phyloP scores from a whole-genome alignment of 2,329 filamentous ascomycete species.

The Diplodia sapinea region DNA sequence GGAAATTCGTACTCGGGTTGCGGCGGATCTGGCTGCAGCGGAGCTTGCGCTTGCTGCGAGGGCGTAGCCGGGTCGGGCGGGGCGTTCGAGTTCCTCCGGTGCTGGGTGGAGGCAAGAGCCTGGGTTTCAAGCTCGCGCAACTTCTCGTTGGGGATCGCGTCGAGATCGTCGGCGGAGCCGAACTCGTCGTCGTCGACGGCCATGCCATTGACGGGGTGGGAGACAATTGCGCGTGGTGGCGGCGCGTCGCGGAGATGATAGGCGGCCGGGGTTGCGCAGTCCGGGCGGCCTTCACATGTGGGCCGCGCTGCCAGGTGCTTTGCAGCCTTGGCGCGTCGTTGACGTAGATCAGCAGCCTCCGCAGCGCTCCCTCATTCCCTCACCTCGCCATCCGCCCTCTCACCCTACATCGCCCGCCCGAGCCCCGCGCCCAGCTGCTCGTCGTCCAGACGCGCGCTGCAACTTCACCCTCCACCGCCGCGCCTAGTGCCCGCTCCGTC shows the following conservation, averaged over 20 bases:
- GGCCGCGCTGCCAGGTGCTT: slow-evolving; percentile 16
- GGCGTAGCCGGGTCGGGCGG: not conserved
- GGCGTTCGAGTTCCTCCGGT: slow-evolving; percentile 11
- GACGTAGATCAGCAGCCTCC: slow-evolving; percentile 30
- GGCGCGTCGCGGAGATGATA: slow-evolving; percentile 26
- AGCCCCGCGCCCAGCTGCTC: not conserved
- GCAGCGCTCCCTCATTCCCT: slow-evolving; percentile 23
- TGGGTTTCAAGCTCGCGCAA: slow-evolving; percentile 53
- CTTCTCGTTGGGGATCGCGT: slow-evolving; percentile 53
- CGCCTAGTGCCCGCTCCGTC: slow-evolving; percentile 5
- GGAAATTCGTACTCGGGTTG: slow-evolving; percentile 49
- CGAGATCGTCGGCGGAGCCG: slow-evolving; percentile 53
- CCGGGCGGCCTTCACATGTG: slow-evolving; percentile 29
- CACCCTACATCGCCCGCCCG: not conserved
- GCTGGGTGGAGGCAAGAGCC: slow-evolving; percentile 53
- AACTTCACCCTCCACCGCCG: not conserved
- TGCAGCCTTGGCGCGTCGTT: slow-evolving; percentile 31
- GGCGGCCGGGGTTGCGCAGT: slow-evolving; percentile 11
- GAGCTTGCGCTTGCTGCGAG: not conserved
- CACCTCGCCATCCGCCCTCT: slow-evolving; percentile 8
- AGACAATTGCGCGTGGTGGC: not conserved
- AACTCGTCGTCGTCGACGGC: slow-evolving; percentile 53
- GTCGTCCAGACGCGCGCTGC: not conserved
- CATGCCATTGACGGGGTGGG: slow-evolving; percentile 36
- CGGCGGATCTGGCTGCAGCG: slow-evolving; percentile 7